Percentiles rank a stretch among this genome's conserved stretches.
Evolutionary conservation across 2,329 filamentous ascomycete species (phyloP).

Genomic region (Claviceps lovelessii): DNA sequence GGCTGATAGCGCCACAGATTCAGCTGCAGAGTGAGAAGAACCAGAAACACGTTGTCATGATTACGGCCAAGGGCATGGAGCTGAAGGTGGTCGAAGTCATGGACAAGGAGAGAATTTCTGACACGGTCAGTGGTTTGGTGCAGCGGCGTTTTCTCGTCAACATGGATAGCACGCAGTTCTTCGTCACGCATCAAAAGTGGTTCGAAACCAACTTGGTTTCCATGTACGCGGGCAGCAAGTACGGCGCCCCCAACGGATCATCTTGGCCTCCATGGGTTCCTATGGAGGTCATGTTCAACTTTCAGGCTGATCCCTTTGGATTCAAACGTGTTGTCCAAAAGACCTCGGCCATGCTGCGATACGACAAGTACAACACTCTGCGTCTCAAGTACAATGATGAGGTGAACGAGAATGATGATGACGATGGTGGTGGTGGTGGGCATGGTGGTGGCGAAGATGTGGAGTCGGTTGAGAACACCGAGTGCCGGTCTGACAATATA

Average conservation of each 20-base stretch:
- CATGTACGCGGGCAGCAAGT: constrained; percentile 87
- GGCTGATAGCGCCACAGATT: constrained; percentile 91
- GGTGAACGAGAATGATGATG: constrained; percentile 49
- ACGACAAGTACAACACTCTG: constrained; percentile 96
- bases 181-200: constrained; percentile 87
- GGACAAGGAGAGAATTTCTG: constrained; percentile 85
- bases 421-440: constrained; percentile 19
- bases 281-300: constrained; percentile 97
- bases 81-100: constrained; percentile 95
- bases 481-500: constrained; percentile 84
- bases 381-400: constrained; percentile 96
- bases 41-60: constrained; percentile 86
- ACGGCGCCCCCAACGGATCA: constrained; percentile 70
- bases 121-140: constrained; percentile 87
- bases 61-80: constrained; percentile 95
- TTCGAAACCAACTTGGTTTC: constrained; percentile 74
- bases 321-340: constrained; percentile 95
- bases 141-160: constrained; percentile 86
- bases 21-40: constrained; percentile 98
- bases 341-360: constrained; percentile 84
- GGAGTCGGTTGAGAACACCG: constrained; percentile 40
- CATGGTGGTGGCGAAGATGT: constrained; percentile 22
- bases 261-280: constrained; percentile 98
- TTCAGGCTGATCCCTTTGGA: constrained; percentile 84
- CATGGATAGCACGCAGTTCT: constrained; percentile 97